A percentile compares a stretch with the other conserved stretches of the same genome.
Conservation (phyloP, 2,329 filamentous ascomycete species). For the Mycogone perniciosa region DNA sequence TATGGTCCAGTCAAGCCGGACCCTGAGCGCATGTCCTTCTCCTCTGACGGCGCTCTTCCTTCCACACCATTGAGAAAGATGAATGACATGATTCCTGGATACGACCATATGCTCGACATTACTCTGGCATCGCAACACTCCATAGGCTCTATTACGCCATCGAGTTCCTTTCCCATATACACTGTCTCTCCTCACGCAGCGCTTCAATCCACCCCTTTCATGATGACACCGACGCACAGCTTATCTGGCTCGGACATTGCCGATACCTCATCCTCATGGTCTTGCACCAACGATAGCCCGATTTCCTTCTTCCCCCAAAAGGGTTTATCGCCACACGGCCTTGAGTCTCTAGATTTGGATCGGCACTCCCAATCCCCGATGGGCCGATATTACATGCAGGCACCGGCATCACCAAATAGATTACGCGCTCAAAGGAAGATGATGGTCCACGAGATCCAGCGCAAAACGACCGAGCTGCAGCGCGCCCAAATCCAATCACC, state of each 20-base stretch:
- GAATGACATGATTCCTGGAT: constrained; percentile 30
- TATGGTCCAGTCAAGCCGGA: constrained; percentile 30
- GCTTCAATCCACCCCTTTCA: constrained; percentile 29
- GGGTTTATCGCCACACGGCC: constrained; percentile 23
- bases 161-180: constrained; percentile 31
- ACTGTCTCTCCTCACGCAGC: constrained; percentile 28
- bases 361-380: constrained; percentile 31
- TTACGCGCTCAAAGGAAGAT: constrained; percentile 33
- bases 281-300: constrained; percentile 35
- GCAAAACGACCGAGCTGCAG: constrained; percentile 39
- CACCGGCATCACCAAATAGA: constrained; percentile 26
- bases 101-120: constrained; percentile 35
- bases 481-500: constrained; percentile 31
- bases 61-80: constrained; percentile 33
- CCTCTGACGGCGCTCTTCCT: constrained; percentile 24
- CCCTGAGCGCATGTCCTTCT: constrained; percentile 27
- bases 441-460: constrained; percentile 36
- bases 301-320: constrained; percentile 34
- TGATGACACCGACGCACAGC: constrained; percentile 36
- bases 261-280: constrained; percentile 33
- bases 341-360: constrained; percentile 30
- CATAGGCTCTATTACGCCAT: constrained; percentile 33
- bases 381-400: constrained; percentile 25
- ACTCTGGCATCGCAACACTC: constrained; percentile 27
- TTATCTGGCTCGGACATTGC: constrained; percentile 34